phyloP scores from a whole-genome alignment of 1,284 basidiomycete species.

The Malassezia globosa region DNA sequence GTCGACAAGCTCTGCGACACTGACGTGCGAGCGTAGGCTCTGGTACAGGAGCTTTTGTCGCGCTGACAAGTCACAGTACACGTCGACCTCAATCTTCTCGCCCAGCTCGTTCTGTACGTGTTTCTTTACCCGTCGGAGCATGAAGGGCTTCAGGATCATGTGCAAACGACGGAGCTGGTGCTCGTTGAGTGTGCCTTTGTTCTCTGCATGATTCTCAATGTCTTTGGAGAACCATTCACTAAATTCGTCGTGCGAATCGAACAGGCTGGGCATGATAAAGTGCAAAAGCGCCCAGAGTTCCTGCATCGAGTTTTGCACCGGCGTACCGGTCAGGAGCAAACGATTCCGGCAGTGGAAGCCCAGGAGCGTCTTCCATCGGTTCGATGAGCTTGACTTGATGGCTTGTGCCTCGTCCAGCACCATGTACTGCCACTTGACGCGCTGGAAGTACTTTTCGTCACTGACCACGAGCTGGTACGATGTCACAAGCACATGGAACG shows the following conservation, averaged over 20 bases:
- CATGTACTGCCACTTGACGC: slow-evolving; percentile 99
- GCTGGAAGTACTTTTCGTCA: slow-evolving; percentile 96
- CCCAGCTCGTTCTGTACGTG: slow-evolving; percentile 99
- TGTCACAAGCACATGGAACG: slow-evolving; percentile 92
- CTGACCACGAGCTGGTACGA: slow-evolving; percentile 94
- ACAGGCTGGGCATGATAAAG: slow-evolving; percentile 99
- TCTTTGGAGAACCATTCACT: slow-evolving; percentile 99
- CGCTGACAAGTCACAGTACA: slow-evolving; percentile 86
- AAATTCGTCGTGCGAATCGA: slow-evolving; percentile 99
- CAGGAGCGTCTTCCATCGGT: slow-evolving; percentile 92
- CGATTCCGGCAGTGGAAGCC: slow-evolving; percentile 94
- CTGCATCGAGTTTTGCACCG: slow-evolving; percentile 99
- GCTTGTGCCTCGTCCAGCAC: slow-evolving; percentile 98
- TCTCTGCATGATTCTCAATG: slow-evolving; percentile 74
- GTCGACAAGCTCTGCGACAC: slow-evolving; percentile 83
- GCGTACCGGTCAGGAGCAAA: slow-evolving; percentile 87
- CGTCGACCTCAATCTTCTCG: slow-evolving; percentile 97
- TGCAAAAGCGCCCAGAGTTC: slow-evolving; percentile 98
- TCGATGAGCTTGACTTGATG: slow-evolving; percentile 96
- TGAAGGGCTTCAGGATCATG: slow-evolving; percentile 99
- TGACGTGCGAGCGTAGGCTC: slow-evolving; percentile 79
- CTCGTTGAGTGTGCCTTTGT: slow-evolving; percentile 78
- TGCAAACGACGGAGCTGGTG: slow-evolving; percentile 88
- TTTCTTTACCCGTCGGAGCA: slow-evolving; percentile 92
- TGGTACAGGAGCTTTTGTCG: slow-evolving; percentile 87